Evolutionary conservation across 129 eudicot genomes (phyloP), one percentile per base, ranked within the genome.

Genomic region (Mikania micrantha): DNA sequence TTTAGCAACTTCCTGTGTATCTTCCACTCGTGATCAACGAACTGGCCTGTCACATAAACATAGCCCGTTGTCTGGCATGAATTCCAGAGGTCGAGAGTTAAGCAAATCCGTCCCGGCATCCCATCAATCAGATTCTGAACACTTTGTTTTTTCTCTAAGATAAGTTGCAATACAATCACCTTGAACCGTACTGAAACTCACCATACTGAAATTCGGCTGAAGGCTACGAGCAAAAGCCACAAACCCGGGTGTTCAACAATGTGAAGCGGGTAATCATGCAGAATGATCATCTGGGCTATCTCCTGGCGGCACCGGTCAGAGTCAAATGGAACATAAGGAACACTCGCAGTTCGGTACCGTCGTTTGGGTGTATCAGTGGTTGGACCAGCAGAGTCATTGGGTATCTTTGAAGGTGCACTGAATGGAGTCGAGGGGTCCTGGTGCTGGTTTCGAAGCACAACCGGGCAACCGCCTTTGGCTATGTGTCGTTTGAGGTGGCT

Each of bases 401-500:
- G 80, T 17, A 77, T 60, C 80, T 84, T 86, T 17, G 90, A 74
- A 59, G 89, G 93, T 39, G 87, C 85, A 67, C 83, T 80, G 45
- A 76, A 77, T 3, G 96, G 88, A 61, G 80, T 67, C 10, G 49
- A 6, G 12, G 79, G 78, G 60, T 75, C 77, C 19, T 61, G 82
- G 67, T 74, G 68, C 57, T 80, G 90, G 49, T 84, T 85, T 28
- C 95, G 89, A 22, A 84, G 83, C 21, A 84, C 83, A 0, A 77
- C 78, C 0, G 91, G 96, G 80, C 98, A 93, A 21, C 92, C 73
- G 20, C 98, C 98, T 64, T 86, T 93, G 32, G 96, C 99, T 10
- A 93, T 93, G 79, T 93, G 99, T 42, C 99, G 95, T 63, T 93
- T 93, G 63, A 93, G 99, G 79, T 93, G 96, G 66, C 96, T 89